Evolutionary conservation across 371 early-diverging fungal species (phyloP).

Genomic region (Saksenaea oblongispora): DNA sequence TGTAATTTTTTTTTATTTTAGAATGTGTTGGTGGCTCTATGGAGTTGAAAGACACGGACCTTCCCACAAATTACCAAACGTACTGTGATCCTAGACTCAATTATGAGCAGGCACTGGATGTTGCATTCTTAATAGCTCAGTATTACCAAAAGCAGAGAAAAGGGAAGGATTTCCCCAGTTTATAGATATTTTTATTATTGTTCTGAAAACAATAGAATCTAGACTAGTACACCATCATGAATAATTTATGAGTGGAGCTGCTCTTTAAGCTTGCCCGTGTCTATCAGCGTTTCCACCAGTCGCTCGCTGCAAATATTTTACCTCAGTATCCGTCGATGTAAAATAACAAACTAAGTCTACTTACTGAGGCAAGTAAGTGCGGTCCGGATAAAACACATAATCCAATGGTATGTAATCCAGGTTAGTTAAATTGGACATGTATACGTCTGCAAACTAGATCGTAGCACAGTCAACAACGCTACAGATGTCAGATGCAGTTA

Average conservation of each 20-base stretch:
- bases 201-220: background rate
- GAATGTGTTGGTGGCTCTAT: conserved; percentile 97
- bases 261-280: conserved; percentile 31
- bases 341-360: conserved; percentile 3
- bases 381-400: conserved; percentile 67
- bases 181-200: conserved; percentile 16
- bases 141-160: conserved; percentile 71
- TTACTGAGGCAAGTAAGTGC: conserved; percentile 66
- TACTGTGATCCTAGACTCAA: conserved; percentile 95
- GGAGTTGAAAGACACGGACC: conserved; percentile 80
- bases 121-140: conserved; percentile 93
- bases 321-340: background rate
- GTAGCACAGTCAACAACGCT: background rate
- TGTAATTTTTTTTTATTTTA: conserved; percentile 15
- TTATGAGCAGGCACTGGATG: conserved; percentile 94
- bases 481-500: conserved; percentile 5
- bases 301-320: conserved; percentile 30
- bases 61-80: conserved; percentile 89
- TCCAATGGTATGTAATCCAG: conserved; percentile 57
- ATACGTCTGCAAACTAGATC: conserved; percentile 44
- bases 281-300: conserved; percentile 46
- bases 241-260: background rate
- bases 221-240: background rate
- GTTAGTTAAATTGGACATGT: conserved; percentile 63
- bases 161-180: conserved; percentile 36